A percentile compares a stretch with the other conserved stretches of the same genome.
Evolutionary conservation across 1,284 basidiomycete genomes (phyloP).

Genomic region (Cryptococcus sp.): DNA sequence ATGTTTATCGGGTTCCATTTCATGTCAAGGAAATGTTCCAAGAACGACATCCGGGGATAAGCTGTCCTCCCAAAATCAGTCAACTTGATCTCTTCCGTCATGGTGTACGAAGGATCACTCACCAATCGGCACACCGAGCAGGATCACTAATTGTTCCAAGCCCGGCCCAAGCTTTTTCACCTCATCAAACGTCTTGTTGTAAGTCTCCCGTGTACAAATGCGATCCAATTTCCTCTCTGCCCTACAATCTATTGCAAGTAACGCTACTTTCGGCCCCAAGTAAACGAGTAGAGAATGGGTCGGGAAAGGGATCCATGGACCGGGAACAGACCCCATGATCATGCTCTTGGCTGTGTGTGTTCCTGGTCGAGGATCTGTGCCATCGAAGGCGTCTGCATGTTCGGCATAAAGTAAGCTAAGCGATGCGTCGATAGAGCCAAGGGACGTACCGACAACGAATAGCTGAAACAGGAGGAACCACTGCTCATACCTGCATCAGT

Average conservation of each 20-base stretch:
- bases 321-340: conserved; percentile 67
- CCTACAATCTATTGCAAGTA: conserved; percentile 82
- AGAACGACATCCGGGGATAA: conserved; percentile 90
- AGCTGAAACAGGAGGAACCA: conserved; percentile 88
- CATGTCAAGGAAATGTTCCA: conserved; percentile 66
- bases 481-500: conserved; percentile 9
- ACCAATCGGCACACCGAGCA: conserved; percentile 62
- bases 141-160: conserved; percentile 74
- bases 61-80: conserved; percentile 55
- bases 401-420: not conserved
- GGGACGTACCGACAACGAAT: conserved; percentile 70
- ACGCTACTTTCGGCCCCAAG: conserved; percentile 61
- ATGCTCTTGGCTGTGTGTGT: conserved; percentile 68
- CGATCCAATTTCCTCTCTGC: conserved; percentile 81
- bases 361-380: conserved; percentile 61
- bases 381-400: conserved; percentile 64
- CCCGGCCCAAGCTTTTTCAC: conserved; percentile 49
- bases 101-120: conserved; percentile 5
- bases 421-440: not conserved
- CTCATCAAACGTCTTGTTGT: conserved; percentile 68
- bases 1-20: conserved; percentile 79
- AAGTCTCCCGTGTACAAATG: conserved; percentile 72
- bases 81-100: too few species aligned
- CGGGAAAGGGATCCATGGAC: conserved; percentile 73
- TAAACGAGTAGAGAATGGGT: conserved; percentile 75